Base-by-base conservation (phyloP, 805 yeast species). In the Kurtzmaniella cleridarum region DNA sequence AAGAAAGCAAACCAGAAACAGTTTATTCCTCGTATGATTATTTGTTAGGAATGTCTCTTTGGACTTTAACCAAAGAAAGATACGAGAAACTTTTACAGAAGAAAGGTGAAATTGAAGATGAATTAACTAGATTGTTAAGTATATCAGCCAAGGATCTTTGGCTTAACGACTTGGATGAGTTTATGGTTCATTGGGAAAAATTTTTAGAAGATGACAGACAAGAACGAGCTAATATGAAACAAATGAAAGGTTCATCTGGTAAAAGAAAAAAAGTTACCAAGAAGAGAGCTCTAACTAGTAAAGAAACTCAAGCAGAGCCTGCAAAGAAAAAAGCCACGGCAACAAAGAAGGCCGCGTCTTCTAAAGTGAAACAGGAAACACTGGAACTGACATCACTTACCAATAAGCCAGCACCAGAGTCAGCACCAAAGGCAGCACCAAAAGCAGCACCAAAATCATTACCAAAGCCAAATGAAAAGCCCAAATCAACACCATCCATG, bases 1-100 rank as follows among this genome's bases (percentile, higher is more conserved):
- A 54, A 3, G 59, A 75, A 54, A 71, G 68, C 39, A 60, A 58
- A 16, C 74, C 76, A n/a, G 73, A 69, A 36, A 82, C 79, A 17
- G 63, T 76, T 12, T 71, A 73, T 37, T 76, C 88, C 8, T 71
- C 81, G 5, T 91, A 79, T 60, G 98, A 93, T 53, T 93, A 93
- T 51, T 70, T 93, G 46, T 70, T 93, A 38, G 95, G 93, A 39
- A 85, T 93, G 96, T 78, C 89, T 27, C 81, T 93, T 47, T 88
- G 96, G 93, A 84, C 96, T 29, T 76, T 93, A 55, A 91, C 98
- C 0, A 74, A 73, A 42, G 98, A 93, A 62, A 76, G 93, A 50
- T 93, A 90, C 55, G 90, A 87, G 52, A 81, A 76, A 48, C 67
- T 93, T 47, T 66, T 89, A 51, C 72, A 73, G 39, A 95, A 90